Conservation (phyloP, 441 rosid genomes). For the Adansonia madagascariensis region DNA sequence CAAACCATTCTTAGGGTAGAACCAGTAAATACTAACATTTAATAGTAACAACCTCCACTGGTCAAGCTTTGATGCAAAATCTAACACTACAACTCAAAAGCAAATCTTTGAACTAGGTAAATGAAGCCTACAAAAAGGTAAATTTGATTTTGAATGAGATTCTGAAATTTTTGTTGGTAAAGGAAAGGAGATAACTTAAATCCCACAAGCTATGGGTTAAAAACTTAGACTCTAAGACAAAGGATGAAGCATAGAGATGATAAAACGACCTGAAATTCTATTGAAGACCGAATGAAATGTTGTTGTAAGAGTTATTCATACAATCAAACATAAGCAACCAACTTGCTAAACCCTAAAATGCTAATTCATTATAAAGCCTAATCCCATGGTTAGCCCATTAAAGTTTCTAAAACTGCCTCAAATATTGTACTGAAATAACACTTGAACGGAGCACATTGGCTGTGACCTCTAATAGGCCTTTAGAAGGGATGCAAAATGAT, state of each 20-base stretch:
- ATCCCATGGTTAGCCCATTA: background rate
- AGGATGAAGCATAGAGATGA: background rate
- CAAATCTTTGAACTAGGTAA: background rate
- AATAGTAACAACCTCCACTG: background rate
- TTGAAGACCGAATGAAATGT: background rate
- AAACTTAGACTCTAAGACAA: background rate
- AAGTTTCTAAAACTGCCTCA: background rate
- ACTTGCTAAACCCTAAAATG: background rate
- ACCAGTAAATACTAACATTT: background rate
- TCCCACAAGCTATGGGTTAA: background rate
- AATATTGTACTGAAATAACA: background rate
- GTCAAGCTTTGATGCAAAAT: background rate
- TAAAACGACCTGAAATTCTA: background rate
- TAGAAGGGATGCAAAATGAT: background rate
- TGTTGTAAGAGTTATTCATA: background rate
- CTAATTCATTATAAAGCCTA: background rate
- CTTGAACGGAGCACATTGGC: background rate
- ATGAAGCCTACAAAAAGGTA: background rate
- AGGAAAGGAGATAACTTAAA: background rate
- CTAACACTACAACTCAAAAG: background rate
- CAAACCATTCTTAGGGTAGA: background rate
- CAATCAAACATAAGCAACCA: background rate
- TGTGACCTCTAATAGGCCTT: background rate
- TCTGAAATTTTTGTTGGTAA: background rate
- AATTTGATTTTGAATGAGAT: background rate